These are phyloP conservation scores for Vitis hybrid DNA, from an alignment of 177 flowering plant genomes.

Conservation along the genomic window DNA sequence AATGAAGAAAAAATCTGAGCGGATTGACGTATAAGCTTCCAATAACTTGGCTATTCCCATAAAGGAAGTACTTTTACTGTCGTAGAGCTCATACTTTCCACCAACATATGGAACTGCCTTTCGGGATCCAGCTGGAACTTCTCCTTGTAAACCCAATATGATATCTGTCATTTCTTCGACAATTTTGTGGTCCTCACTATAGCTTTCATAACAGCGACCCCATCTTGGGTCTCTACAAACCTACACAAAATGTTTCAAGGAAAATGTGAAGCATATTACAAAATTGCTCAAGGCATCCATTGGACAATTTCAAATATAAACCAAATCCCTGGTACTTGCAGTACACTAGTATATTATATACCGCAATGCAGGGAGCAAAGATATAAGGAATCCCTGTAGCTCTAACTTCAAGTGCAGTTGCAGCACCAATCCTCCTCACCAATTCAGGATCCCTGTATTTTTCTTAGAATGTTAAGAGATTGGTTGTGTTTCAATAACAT, in stretches of 20 bases:
- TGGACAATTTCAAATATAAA: neutral
- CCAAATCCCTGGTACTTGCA: neutral
- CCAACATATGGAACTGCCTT: slow-evolving; percentile 39
- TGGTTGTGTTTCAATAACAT: too few species aligned
- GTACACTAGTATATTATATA: slow-evolving; percentile 10
- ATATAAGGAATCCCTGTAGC: slow-evolving; percentile 48
- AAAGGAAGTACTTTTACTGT: neutral
- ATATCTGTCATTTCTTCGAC: slow-evolving; percentile 44
- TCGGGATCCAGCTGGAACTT: slow-evolving; percentile 24
- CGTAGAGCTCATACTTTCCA: slow-evolving; percentile 30
- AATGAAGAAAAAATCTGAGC: neutral
- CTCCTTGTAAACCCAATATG: slow-evolving; percentile 48
- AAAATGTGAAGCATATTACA: neutral
- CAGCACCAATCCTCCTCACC: slow-evolving; percentile 38
- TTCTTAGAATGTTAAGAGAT: neutral
- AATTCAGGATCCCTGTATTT: slow-evolving; percentile 36
- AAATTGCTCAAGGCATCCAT: neutral
- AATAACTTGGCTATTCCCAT: neutral
- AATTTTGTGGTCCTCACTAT: slow-evolving; percentile 40
- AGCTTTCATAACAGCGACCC: slow-evolving; percentile 55
- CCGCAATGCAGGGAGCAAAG: slow-evolving; percentile 55
- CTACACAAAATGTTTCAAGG: slow-evolving; percentile 16
- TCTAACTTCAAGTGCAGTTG: slow-evolving; percentile 48
- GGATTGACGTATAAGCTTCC: neutral
- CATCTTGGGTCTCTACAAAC: slow-evolving; percentile 54